phyloP scores from a whole-genome alignment of 23 red algal genomes.

The Pyropia haitanensis region DNA sequence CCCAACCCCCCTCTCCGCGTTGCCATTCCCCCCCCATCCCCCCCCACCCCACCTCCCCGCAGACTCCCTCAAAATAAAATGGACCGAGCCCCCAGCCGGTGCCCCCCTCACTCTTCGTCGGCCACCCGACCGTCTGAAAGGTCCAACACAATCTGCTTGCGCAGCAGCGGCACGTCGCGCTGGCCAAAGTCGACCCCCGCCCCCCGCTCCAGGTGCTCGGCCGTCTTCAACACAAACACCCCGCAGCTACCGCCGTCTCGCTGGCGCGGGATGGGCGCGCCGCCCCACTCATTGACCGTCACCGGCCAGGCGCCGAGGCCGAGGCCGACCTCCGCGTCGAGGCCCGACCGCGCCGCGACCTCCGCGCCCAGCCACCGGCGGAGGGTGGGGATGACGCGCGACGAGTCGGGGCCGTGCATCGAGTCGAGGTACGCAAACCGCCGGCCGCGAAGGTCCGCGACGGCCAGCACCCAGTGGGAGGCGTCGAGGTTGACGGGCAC shows the following conservation, averaged over 20 bases:
- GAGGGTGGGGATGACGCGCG: constrained; percentile 11
- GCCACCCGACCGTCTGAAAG: constrained; percentile 11
- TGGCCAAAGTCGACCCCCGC: constrained; percentile 33
- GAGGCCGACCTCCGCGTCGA: neutral
- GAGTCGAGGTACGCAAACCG: constrained; percentile 45
- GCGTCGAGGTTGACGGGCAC: constrained; percentile 43
- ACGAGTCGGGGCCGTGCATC: constrained; percentile 19
- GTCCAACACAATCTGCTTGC: constrained; percentile 25
- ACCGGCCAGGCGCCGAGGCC: constrained; percentile 14
- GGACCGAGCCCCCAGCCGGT: neutral
- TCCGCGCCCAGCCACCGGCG: constrained; percentile 36
- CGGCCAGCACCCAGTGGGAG: constrained; percentile 43
- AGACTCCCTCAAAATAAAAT: neutral
- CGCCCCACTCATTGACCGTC: constrained; percentile 7
- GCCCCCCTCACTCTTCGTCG: neutral
- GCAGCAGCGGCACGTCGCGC: constrained; percentile 2
- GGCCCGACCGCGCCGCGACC: constrained; percentile 7
- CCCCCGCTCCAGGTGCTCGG: constrained; percentile 32
- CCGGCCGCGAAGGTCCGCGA: constrained; percentile 1
- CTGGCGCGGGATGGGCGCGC: constrained; percentile 24
- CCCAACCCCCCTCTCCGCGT: neutral
- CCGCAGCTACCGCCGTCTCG: constrained; percentile 48
- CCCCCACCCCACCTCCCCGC: neutral
- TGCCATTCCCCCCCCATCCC: neutral
- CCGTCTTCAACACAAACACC: constrained; percentile 39